Conservation (phyloP, 768 basidiomycete species). For the Suillus paluster region DNA sequence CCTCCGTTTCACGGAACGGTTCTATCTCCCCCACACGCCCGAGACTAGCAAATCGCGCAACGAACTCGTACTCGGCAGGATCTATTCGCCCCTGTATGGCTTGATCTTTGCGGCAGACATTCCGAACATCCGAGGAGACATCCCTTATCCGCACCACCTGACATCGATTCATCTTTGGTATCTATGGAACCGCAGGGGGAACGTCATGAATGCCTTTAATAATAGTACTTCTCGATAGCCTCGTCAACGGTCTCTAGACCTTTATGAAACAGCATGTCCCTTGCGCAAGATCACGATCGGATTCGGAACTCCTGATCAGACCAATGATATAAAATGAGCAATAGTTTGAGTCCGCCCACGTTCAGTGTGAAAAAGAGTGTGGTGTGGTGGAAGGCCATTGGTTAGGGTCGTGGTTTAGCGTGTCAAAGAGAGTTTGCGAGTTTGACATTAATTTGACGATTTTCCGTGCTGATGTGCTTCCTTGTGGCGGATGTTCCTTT, state of each 20-base stretch:
- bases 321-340: not conserved
- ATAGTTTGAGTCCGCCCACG: not conserved
- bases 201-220: not conserved
- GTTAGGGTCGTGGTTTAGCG: not conserved
- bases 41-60: constrained; percentile 1
- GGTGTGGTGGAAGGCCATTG: not conserved
- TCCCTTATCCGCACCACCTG: constrained; percentile 6
- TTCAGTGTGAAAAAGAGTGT: not conserved
- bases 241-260: not conserved
- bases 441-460: not conserved
- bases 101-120: not conserved
- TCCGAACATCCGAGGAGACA: constrained; percentile 8
- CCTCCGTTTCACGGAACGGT: not conserved
- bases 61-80: constrained; percentile 1
- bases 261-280: not conserved
- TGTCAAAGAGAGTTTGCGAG: constrained; percentile 5
- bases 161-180: constrained; percentile 7
- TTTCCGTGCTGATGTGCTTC: not conserved
- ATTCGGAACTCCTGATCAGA: not conserved
- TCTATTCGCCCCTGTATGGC: not conserved
- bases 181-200: not conserved
- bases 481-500: not conserved
- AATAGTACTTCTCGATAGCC: not conserved
- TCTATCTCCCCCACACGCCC: not conserved
- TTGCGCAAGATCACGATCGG: constrained; percentile 5